A percentile compares a stretch with the other conserved stretches of the same genome.
Conservation (phyloP, 495 filamentous ascomycete species). For the Aspergillus olivimuriae region DNA sequence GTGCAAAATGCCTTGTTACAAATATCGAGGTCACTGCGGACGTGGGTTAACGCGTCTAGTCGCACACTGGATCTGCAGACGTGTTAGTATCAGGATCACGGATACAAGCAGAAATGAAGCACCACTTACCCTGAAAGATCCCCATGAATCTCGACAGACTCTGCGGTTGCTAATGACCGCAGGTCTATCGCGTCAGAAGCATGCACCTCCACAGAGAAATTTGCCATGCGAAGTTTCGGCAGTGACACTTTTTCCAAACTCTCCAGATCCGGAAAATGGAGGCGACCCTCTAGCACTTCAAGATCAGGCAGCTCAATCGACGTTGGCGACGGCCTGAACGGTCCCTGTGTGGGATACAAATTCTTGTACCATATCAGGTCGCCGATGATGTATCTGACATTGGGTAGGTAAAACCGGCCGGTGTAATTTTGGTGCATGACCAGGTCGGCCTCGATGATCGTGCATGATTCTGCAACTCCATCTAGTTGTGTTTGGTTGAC, state of each 20-base stretch:
- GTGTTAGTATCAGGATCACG: background rate
- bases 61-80: background rate
- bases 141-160: background rate
- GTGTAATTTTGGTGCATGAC: background rate
- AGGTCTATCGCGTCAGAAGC: background rate
- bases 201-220: background rate
- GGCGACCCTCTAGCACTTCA: background rate
- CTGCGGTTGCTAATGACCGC: background rate
- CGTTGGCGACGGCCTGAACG: background rate
- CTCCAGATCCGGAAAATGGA: background rate
- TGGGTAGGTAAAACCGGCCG: background rate
- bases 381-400: slow-evolving; percentile 1
- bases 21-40: no score
- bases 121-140: background rate
- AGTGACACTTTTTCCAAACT: background rate
- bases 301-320: slow-evolving; percentile 1
- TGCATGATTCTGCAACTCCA: background rate
- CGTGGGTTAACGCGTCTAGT: background rate
- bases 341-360: background rate
- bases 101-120: background rate
- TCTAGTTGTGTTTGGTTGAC: background rate
- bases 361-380: background rate
- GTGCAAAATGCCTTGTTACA: background rate
- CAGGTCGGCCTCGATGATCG: background rate
- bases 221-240: background rate